A percentile compares a stretch with the other conserved stretches of the same genome.
These are phyloP conservation scores for Xylaria flabelliformis DNA, from an alignment of 495 filamentous ascomycete genomes.

Conservation along the genomic window DNA sequence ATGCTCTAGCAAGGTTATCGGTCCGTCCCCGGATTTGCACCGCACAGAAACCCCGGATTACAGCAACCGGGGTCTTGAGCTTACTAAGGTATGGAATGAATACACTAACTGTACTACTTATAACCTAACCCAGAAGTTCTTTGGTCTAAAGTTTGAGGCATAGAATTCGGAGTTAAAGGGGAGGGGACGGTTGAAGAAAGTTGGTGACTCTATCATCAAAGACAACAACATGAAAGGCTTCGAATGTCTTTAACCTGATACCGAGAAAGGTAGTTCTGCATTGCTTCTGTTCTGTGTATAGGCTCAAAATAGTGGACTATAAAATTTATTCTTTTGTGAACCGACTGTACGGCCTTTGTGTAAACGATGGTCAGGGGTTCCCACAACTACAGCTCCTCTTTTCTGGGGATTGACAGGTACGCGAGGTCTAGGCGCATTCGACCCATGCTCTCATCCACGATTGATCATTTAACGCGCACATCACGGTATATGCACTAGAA, in stretches of 20 bases:
- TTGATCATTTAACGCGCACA: neutral
- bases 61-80: neutral
- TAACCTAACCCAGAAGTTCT: neutral
- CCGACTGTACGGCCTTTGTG: neutral
- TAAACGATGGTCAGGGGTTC: neutral
- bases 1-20: slow-evolving; percentile 1
- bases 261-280: neutral
- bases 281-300: neutral
- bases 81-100: neutral
- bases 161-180: neutral
- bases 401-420: neutral
- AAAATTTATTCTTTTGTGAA: neutral
- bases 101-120: neutral
- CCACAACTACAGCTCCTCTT: neutral
- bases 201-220: neutral
- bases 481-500: neutral
- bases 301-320: neutral
- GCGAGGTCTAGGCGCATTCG: neutral
- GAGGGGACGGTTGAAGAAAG: neutral
- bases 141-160: neutral
- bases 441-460: neutral
- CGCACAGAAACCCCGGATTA: slow-evolving; percentile 1
- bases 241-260: neutral
- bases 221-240: neutral
- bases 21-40: slow-evolving; percentile 3